Evolutionary conservation across 345 rosid species (phyloP).

Genomic region (Eucalyptus cloeziana): DNA sequence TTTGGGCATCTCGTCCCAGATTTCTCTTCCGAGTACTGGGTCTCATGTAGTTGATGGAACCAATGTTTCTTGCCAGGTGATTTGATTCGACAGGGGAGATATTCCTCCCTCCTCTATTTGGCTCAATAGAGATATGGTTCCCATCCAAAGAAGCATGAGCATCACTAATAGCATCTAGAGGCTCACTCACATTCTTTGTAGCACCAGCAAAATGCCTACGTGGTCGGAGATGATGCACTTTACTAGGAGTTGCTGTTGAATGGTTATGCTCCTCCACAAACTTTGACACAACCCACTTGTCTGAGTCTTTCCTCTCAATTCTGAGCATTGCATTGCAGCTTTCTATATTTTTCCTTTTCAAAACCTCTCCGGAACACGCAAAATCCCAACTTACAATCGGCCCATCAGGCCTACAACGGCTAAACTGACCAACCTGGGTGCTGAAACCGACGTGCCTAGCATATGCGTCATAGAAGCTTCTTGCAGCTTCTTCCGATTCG

Average conservation of each 20-base stretch:
- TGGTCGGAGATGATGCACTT: slow-evolving; percentile 42
- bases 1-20: slow-evolving; percentile 54
- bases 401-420: slow-evolving; percentile 47
- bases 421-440: slow-evolving; percentile 41
- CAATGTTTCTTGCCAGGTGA: slow-evolving; percentile 11
- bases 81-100: slow-evolving; percentile 14
- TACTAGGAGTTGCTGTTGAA: slow-evolving; percentile 19
- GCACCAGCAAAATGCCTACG: slow-evolving; percentile 48
- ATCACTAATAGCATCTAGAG: slow-evolving; percentile 17
- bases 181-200: slow-evolving; percentile 17
- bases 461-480: slow-evolving; percentile 33
- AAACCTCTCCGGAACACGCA: slow-evolving; percentile 37
- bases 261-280: slow-evolving; percentile 61
- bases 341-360: slow-evolving; percentile 40
- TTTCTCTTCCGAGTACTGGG: slow-evolving; percentile 26
- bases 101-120: slow-evolving; percentile 11
- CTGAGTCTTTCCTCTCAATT: slow-evolving; percentile 35
- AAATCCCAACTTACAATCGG: slow-evolving; percentile 49
- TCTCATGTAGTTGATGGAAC: slow-evolving; percentile 14
- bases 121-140: slow-evolving; percentile 15
- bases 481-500: slow-evolving; percentile 44
- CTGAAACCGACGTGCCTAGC: slow-evolving; percentile 35
- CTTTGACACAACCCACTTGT: slow-evolving; percentile 39
- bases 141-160: slow-evolving; percentile 20
- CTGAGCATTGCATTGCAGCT: slow-evolving; percentile 56